Conservation (phyloP, 1,284 basidiomycete species). For the Irpex sp. region DNA sequence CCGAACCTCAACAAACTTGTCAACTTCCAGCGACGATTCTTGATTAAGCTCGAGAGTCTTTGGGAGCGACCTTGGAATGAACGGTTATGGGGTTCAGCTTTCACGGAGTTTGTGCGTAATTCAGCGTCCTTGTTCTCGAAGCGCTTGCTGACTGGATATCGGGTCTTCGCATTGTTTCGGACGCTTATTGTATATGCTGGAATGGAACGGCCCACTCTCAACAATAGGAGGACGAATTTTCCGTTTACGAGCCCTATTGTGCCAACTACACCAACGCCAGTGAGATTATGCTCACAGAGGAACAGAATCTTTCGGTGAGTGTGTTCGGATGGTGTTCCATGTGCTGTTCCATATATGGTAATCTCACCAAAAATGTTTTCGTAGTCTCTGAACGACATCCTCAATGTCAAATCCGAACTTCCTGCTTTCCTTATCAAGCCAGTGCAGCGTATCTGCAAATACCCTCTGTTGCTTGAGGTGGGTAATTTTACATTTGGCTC, state of each 20-base stretch:
- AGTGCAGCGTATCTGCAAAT: conserved; percentile 78
- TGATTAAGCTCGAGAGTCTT: conserved; percentile 90
- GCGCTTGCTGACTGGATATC: conserved; percentile 25
- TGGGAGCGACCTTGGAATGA: conserved; percentile 83
- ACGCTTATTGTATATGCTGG: conserved; percentile 29
- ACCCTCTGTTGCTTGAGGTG: conserved; percentile 64
- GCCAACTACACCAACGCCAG: conserved; percentile 91
- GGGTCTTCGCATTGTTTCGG: conserved; percentile 31
- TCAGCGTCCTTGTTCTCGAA: conserved; percentile 25
- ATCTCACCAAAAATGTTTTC: conserved; percentile 36
- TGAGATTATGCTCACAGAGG: conserved; percentile 83
- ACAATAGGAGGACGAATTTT: conserved; percentile 88
- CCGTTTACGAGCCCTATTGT: conserved; percentile 96
- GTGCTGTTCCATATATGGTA: conserved; percentile 25
- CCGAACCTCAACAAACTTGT: conserved; percentile 94
- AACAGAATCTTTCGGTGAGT: conserved; percentile 80
- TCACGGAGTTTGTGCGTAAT: conserved; percentile 72
- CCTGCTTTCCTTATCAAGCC: conserved; percentile 85
- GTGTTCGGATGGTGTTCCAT: conserved; percentile 15
- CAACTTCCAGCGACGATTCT: conserved; percentile 96
- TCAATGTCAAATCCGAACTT: conserved; percentile 84
- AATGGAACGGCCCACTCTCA: conserved; percentile 5
- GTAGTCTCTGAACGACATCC: conserved; percentile 71
- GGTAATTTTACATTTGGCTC: conserved; percentile 20
- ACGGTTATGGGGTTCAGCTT: conserved; percentile 86